Base-by-base conservation (phyloP, 495 filamentous ascomycete species). In the Xylaria castorea region DNA sequence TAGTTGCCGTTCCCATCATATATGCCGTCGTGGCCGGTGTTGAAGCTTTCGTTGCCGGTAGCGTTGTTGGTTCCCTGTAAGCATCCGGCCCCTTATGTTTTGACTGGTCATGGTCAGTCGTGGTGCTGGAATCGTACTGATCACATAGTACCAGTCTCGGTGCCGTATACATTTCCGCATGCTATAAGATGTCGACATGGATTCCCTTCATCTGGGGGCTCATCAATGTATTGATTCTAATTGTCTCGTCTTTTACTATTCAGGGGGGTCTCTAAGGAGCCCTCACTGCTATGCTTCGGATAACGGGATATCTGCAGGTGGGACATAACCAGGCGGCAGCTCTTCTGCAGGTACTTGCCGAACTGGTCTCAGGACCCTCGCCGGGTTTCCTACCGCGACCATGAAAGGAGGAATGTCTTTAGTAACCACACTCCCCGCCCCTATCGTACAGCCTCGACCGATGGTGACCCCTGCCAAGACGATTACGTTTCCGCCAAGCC, bases 151-250 rank as follows among this genome's bases (percentile, higher is more conserved):
- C 11, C 58, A 98, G 95, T 64, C 88, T 99, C 14, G 94, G 94
- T 32, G 92, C 92, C 7, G 90, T 96, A 57, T 99, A 98, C 77
- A 89, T 92, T 74, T 89, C 93, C 20, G 96, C 94, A 40, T 93
- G 91, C 81, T 97, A 97, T 78, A 83, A 89, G 73, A 97, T 98
- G 95, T 97, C 94, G 66, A 98, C 96, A 2, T 99, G 97, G 96
- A 92, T 97, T 51, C 96, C 96, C 18, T 93, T 97, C 77, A 87
- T 97, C 64, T 99, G 96, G 96, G 92, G 91, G n/a, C 85, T 92
- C 74, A 91, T 97, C 79, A 97, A 95, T 77, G 89, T 97, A 2
- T 80, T 98, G 67, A 89, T 97, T n/a, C 80, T 99, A 53, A 92
- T 98, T 66, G 80, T 98, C 53, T 96, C 95, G 5, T 97, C 95